phyloP scores from a whole-genome alignment of 768 basidiomycete species.

The Leccinum boreale region DNA sequence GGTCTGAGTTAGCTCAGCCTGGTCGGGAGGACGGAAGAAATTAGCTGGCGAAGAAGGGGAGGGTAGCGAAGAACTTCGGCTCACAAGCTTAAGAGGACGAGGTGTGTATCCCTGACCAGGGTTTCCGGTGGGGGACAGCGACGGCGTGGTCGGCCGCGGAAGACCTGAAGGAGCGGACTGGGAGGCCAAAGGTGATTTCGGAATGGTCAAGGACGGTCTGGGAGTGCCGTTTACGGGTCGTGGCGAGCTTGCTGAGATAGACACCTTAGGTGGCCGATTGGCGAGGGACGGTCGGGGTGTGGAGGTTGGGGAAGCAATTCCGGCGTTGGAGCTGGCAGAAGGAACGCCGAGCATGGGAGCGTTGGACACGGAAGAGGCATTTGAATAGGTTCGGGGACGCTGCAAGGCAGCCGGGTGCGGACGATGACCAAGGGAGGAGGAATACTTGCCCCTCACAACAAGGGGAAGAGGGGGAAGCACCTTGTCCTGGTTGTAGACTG shows the following conservation, averaged over 20 bases:
- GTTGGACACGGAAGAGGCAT: constrained; percentile 23
- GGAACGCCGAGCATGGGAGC: constrained; percentile 13
- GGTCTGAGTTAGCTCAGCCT: constrained; percentile 10
- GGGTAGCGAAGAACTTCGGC: constrained; percentile 14
- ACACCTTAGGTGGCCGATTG: constrained; percentile 6
- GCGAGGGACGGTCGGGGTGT: constrained; percentile 12
- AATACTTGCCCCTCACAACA: constrained; percentile 13
- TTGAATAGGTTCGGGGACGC: constrained; percentile 36
- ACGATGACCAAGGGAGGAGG: constrained; percentile 14
- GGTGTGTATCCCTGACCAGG: constrained; percentile 16
- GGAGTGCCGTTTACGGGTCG: constrained; percentile 18
- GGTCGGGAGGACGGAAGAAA: not conserved
- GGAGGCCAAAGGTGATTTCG: constrained; percentile 20
- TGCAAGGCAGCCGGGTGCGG: constrained; percentile 9
- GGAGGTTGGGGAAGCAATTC: constrained; percentile 7
- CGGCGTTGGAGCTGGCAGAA: constrained; percentile 6
- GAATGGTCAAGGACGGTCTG: constrained; percentile 26
- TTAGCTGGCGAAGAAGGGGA: not conserved
- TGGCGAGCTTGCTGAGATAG: constrained; percentile 7
- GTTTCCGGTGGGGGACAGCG: not conserved
- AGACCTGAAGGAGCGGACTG: constrained; percentile 15
- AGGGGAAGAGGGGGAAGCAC: constrained; percentile 31
- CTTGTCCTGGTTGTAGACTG: constrained; percentile 26
- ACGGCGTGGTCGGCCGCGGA: constrained; percentile 21
- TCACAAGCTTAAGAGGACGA: constrained; percentile 27